Evolutionary conservation across 1,284 basidiomycete genomes (phyloP), one percentile per base, ranked within the genome.

Genomic region (Vanrija humicola): DNA sequence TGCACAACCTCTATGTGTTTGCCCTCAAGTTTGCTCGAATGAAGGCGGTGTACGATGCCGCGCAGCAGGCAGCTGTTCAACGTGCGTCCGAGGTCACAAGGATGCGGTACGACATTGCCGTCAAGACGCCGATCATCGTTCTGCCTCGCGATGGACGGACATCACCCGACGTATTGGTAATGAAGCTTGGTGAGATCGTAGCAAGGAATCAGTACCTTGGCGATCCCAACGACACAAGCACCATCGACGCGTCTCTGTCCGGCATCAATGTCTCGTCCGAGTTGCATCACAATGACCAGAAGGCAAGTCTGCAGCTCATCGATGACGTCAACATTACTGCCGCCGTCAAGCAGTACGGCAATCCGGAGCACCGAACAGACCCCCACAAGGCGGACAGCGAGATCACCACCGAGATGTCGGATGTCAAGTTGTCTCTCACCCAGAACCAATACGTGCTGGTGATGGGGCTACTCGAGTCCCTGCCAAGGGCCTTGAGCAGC

Each of bases 31-130:
- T 99, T 52, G 90, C 92, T 2, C 87, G 86, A 62, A 83, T 97
- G 66, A 96, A 96, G 77, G 89, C 89, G 2, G 78, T 98, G 8
- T 98, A 98, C 68, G 95, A 98, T 74, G 86, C 92, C n/a, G 74
- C 95, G 8, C 89, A 90, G 6, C 85, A 89, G 70, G 95, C 86
- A 18, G 96, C 96, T 19, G 90, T 90, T 8, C 92, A 97, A 69
- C 84, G 85, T 49, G 96, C 94, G 4, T 86, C 90, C 38, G 88
- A 90, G 73, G 87, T 94, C 14, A 78, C 79, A 18, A 83, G 86
- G 56, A 93, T 98, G 89, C 85, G 89, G 70, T 98, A 95, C 78
- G 86, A 95, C 60, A 75, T 98, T 26, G 84, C 87, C 39, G 81
- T 98, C 72, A 90, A 92, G 77, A 89, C 94, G 0, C 96, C 96